Evolutionary conservation across 2,329 filamentous ascomycete species (phyloP), one percentile per base, ranked within the genome.

Genomic region (Colletotrichum tanaceti): DNA sequence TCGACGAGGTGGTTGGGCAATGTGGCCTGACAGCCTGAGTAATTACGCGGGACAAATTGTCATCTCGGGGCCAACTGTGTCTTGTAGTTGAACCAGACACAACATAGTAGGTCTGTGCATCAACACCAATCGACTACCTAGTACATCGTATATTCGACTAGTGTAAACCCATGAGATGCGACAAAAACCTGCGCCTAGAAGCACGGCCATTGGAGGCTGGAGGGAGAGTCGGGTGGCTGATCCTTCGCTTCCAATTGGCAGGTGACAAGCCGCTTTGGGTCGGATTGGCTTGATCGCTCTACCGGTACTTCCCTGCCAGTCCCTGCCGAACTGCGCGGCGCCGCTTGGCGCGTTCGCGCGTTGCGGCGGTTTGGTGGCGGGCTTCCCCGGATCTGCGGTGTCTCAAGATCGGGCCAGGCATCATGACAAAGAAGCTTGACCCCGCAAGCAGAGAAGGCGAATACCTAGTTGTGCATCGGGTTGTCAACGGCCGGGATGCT

Each of bases 221-320:
- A 38, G 38, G 16, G 35, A 38, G 59, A 46, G 22, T 32, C 57
- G 62, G 62, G 62, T 68, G 65, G 62, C 62, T 68, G 65, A 65
- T 60, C 62, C 62, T 65, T 59, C 47, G 64, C 38, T 62, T 55
- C 35, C 32, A 44, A 32, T 35, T 55, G 65, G 50, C 55, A 65
- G 65, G 38, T 57, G 65, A 65, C 65, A 60, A 54, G 41, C 35
- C 38, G 60, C 35, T 55, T 22, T 41, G 22, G 54, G 16, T 54
- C 46, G 41, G 55, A 54, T 49, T 50, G 65, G 53, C 60, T 49
- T 53, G 61, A 54, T 58, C 59, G 38, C 43, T n/a, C n/a, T n/a
- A n/a, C n/a, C n/a, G n/a, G n/a, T n/a, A n/a, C n/a, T n/a, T n/a
- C n/a, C n/a, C n/a, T n/a, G n/a, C n/a, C n/a, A n/a, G n/a, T n/a